Conservation (phyloP, 108 stramenopile genomes). For the Conticribra weissflogii region DNA sequence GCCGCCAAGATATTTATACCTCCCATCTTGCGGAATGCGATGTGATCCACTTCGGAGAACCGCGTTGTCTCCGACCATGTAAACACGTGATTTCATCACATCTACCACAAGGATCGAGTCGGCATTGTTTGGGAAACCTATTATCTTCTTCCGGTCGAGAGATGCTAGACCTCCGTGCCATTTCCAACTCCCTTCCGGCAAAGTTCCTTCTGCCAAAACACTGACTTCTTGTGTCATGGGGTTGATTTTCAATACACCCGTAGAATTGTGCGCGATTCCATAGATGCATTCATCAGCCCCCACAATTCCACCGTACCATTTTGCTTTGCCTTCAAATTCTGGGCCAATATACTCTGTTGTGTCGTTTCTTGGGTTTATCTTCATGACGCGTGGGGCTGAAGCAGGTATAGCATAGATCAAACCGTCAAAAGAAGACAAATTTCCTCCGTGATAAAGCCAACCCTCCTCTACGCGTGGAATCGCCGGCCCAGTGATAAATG, state of each 20-base stretch:
- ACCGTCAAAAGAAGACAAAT: conserved; percentile 53
- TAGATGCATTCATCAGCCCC: conserved; percentile 64
- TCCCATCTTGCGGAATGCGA: conserved; percentile 67
- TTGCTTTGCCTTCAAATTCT: conserved; percentile 47
- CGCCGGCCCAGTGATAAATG: conserved; percentile 52
- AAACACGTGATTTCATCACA: conserved; percentile 45
- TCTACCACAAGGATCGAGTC: conserved; percentile 64
- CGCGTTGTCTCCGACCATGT: conserved; percentile 47
- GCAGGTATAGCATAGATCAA: conserved; percentile 73
- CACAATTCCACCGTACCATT: conserved; percentile 68
- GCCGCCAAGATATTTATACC: conserved; percentile 77
- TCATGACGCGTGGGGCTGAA: conserved; percentile 61
- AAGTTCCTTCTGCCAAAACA: conserved; percentile 37
- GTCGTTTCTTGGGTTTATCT: conserved; percentile 57
- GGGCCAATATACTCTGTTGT: conserved; percentile 55
- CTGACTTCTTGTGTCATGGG: conserved; percentile 56
- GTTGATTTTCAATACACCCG: conserved; percentile 65
- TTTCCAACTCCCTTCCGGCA: conserved; percentile 66
- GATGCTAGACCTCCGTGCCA: conserved; percentile 75
- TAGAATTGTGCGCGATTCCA: conserved; percentile 71
- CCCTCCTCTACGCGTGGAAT: conserved; percentile 43
- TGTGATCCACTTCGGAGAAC: conserved; percentile 63
- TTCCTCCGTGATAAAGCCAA: conserved; percentile 74
- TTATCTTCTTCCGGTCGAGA: conserved; percentile 56
- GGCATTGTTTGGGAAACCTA: conserved; percentile 72